phyloP scores from a whole-genome alignment of 2,329 filamentous ascomycete genomes.

The Niveomyces coronatus region DNA sequence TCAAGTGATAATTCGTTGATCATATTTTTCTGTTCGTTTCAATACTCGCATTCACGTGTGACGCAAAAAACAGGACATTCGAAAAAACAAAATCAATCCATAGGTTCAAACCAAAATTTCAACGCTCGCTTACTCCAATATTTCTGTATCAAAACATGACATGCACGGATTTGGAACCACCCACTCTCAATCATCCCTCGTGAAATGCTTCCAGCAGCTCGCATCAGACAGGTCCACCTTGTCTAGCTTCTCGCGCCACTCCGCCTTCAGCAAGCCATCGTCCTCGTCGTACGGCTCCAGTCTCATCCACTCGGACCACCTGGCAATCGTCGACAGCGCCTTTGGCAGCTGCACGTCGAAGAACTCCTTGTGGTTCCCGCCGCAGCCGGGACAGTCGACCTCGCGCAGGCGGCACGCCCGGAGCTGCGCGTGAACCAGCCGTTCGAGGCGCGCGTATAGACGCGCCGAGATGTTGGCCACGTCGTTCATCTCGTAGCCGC shows the following conservation, averaged over 20 bases:
- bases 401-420: slow-evolving; percentile 17
- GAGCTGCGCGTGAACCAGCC: slow-evolving; percentile 20
- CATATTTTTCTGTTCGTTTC: too few species aligned
- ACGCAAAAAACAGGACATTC: too few species aligned
- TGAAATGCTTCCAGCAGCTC: slow-evolving; percentile 18
- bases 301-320: slow-evolving; percentile 20
- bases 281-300: slow-evolving; percentile 19
- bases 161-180: neutral
- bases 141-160: neutral
- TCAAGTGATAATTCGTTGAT: too few species aligned
- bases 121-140: slow-evolving; percentile 2
- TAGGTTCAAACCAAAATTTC: too few species aligned
- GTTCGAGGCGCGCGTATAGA: slow-evolving; percentile 19
- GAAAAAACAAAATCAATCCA: too few species aligned
- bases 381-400: slow-evolving; percentile 16
- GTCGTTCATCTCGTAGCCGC: slow-evolving; percentile 16
- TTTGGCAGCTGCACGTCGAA: slow-evolving; percentile 15
- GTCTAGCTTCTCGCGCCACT: slow-evolving; percentile 16
- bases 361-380: slow-evolving; percentile 18
- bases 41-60: too few species aligned
- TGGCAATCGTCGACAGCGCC: slow-evolving; percentile 12
- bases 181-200: slow-evolving; percentile 3
- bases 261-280: slow-evolving; percentile 14
- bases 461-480: slow-evolving; percentile 12
- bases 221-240: slow-evolving; percentile 16